Evolutionary conservation across 352 stramenopile genomes (phyloP), one percentile per base, ranked within the genome.

Genomic region (Phytophthora multivora): DNA sequence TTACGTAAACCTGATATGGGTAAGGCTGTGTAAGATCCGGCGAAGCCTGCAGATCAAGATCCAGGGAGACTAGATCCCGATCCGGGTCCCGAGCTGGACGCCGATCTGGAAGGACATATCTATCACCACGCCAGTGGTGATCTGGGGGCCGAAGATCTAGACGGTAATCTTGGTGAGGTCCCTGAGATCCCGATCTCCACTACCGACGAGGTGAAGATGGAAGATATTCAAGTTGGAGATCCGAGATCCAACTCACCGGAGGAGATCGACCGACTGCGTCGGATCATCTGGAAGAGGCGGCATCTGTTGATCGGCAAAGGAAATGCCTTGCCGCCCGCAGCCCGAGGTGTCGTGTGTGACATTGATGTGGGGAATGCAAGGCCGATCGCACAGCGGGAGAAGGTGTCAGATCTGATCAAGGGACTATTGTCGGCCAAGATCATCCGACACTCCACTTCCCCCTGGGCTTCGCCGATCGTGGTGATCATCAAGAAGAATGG

Each of bases 341-440:
- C 63, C 0, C 25, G 47, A 2, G 68, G 71, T 0, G 69, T 64
- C 0, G n/a, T 77, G 0, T 80, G 71, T 12, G 71, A 80, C 18
- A 75, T 79, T 13, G 73, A 83, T 16, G 60, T 75, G 0, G 58
- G 70, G 0, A 33, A 54, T 1, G 67, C 60, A 0, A 45, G 10
- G 2, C 66, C 66, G 0, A 35, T 75, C n/a, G 66, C 69, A 0
- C 69, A 79, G 8, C 15, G 28, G 0, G 46, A 69, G 1, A 67
- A 67, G 25, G 1, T 79, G 10, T 67, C 48, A 10, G 30, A 77
- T 21, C 11, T 79, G 18, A 15, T 77, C 9, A 69, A 75, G 36
- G 73, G 42, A n/a, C 18, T 75, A 0, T 33, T 82, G 5, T 3
- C 9, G 0, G 38, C 51, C 0, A 58, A 45, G n/a, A 66, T 78